Conservation (phyloP, 768 basidiomycete species). For the Podaxis sp. region DNA sequence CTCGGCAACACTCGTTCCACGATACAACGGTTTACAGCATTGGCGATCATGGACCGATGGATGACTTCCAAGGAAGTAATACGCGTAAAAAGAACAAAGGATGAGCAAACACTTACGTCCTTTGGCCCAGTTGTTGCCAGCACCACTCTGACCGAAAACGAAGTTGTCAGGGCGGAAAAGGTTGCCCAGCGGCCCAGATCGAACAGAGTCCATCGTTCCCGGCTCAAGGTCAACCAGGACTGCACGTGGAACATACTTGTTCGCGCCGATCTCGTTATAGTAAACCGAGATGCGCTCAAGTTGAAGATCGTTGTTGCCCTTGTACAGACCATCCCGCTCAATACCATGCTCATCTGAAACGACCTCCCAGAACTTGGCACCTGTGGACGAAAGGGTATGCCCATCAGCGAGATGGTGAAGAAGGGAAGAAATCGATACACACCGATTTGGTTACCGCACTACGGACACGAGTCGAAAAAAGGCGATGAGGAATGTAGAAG, state of each 20-base stretch:
- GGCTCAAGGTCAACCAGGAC: conserved; percentile 98
- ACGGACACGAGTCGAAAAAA: not conserved
- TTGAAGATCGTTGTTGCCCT: conserved; percentile 91
- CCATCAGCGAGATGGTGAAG: conserved; percentile 13
- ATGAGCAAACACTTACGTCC: conserved; percentile 66
- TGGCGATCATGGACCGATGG: not conserved
- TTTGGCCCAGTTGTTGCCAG: conserved; percentile 99
- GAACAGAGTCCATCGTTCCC: conserved; percentile 92
- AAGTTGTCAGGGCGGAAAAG: conserved; percentile 99
- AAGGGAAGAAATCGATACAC: conserved; percentile 26
- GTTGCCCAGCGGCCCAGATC: conserved; percentile 82
- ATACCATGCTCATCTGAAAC: conserved; percentile 98
- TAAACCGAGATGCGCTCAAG: conserved; percentile 97
- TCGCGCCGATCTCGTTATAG: conserved; percentile 93
- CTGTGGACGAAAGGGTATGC: conserved; percentile 31
- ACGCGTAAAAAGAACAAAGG: conserved; percentile 4
- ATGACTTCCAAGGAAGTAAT: not conserved
- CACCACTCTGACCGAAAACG: conserved; percentile 96
- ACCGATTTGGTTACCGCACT: conserved; percentile 99
- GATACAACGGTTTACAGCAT: conserved; percentile 19
- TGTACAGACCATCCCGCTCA: conserved; percentile 88
- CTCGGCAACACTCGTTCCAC: conserved; percentile 2
- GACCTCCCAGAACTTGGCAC: conserved; percentile 97
- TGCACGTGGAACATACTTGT: conserved; percentile 98
- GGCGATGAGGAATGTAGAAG: conserved; percentile 2